Evolutionary conservation across 352 stramenopile genomes (phyloP).

Genomic region (Saprolegnia diclina): DNA sequence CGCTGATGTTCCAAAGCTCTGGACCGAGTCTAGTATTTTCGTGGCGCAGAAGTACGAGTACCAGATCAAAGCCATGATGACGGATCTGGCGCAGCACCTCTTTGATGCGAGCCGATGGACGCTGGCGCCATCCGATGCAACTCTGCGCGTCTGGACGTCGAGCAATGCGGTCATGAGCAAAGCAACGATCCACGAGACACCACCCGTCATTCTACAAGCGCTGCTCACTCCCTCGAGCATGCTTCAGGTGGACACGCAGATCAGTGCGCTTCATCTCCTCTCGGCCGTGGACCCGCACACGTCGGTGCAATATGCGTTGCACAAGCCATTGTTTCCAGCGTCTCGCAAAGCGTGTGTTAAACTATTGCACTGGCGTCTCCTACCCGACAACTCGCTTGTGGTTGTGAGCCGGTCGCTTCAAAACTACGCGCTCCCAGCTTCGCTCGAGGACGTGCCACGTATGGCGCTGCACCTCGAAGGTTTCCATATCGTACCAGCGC

Average conservation of each 20-base stretch:
- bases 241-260: conserved; percentile 37
- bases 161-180: conserved; percentile 52
- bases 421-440: neutral
- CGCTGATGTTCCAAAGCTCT: conserved; percentile 26
- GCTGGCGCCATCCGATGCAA: neutral
- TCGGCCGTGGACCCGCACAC: conserved; percentile 62
- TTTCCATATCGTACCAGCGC: conserved; percentile 53
- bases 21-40: conserved; percentile 25
- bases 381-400: conserved; percentile 49
- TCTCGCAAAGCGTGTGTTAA: conserved; percentile 54
- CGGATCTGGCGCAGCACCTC: conserved; percentile 48
- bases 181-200: conserved; percentile 48
- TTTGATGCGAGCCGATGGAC: neutral
- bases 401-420: conserved; percentile 34
- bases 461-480: conserved; percentile 45
- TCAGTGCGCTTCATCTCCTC: conserved; percentile 40
- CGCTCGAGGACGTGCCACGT: neutral
- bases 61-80: conserved; percentile 48
- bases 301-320: conserved; percentile 64
- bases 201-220: conserved; percentile 47
- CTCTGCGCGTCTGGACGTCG: conserved; percentile 13
- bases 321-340: conserved; percentile 60
- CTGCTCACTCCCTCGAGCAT: conserved; percentile 48
- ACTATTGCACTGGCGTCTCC: conserved; percentile 66
- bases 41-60: conserved; percentile 38